Evolutionary conservation across 164 flowering plant species (phyloP).

Genomic region (Warburgia ugandensis): DNA sequence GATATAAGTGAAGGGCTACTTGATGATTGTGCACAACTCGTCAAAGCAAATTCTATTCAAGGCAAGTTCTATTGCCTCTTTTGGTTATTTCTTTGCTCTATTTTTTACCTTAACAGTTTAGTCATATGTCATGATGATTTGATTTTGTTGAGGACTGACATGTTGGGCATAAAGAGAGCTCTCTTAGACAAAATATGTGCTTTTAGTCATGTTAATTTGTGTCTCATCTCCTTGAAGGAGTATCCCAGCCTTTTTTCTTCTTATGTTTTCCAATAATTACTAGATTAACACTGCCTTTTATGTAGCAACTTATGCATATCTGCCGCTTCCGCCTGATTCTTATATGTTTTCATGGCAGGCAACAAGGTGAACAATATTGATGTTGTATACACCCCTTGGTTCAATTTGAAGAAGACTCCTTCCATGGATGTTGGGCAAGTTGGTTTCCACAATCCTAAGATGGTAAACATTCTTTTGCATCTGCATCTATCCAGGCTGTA

Average conservation of each 20-base stretch:
- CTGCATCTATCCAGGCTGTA: not conserved
- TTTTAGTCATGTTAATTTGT: no score
- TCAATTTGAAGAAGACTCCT: conserved; percentile 88
- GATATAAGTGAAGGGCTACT: conserved; percentile 82
- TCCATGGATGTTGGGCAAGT: conserved; percentile 99
- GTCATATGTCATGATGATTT: no score
- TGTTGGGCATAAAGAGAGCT: no score
- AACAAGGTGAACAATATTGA: conserved; percentile 94
- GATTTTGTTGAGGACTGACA: no score
- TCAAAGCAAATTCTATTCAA: conserved; percentile 98
- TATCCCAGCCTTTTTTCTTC: no score
- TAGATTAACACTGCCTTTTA: not conserved
- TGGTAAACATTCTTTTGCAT: conserved; percentile 33
- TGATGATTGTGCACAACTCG: conserved; percentile 97
- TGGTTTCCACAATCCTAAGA: conserved; percentile 86
- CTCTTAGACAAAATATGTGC: no score
- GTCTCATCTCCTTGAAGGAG: no score
- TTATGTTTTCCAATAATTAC: no score
- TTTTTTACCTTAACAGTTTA: not conserved
- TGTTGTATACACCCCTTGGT: conserved; percentile 98
- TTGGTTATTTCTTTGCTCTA: not conserved
- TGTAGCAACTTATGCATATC: no score
- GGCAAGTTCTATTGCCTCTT: conserved; percentile 31
- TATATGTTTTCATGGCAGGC: conserved; percentile 47
- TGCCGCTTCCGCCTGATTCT: no score